Evolutionary conservation across 164 flowering plant genomes (phyloP).

Genomic region (Stephania cephalantha): DNA sequence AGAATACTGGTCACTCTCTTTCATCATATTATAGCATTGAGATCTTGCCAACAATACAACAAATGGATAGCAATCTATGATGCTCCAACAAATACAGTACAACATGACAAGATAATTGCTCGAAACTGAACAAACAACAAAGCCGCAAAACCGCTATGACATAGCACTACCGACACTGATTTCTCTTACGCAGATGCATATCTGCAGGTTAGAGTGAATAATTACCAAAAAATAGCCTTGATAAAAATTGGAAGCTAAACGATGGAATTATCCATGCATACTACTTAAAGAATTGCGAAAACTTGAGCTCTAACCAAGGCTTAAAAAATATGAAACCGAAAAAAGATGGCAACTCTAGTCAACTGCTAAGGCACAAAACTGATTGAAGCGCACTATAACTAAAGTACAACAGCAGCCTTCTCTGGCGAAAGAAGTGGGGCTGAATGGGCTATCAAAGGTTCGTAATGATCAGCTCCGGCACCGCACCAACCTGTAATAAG

Average conservation of each 20-base stretch:
- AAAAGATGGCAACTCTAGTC: slow-evolving; percentile 19
- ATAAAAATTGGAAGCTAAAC: slow-evolving; percentile 22
- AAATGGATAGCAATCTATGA: slow-evolving; percentile 13
- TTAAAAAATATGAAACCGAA: not conserved
- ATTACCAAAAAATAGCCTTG: slow-evolving; percentile 16
- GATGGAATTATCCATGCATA: slow-evolving; percentile 24
- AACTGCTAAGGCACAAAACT: slow-evolving; percentile 41
- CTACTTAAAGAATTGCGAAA: slow-evolving; percentile 23
- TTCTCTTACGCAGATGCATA: slow-evolving; percentile 24
- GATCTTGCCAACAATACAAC: slow-evolving; percentile 16
- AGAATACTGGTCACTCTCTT: not conserved
- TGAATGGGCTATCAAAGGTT: slow-evolving; percentile 78
- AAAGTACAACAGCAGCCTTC: slow-evolving; percentile 79
- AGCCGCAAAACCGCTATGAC: slow-evolving; percentile 18
- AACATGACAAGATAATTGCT: slow-evolving; percentile 10
- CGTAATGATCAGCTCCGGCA: slow-evolving; percentile 96
- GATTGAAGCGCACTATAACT: slow-evolving; percentile 18
- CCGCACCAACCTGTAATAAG: slow-evolving; percentile 81
- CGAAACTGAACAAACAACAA: slow-evolving; percentile 9
- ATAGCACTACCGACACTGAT: slow-evolving; percentile 13
- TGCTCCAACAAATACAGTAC: slow-evolving; percentile 15
- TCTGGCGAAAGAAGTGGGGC: slow-evolving; percentile 45
- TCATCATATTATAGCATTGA: slow-evolving; percentile 17
- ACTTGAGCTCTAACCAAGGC: slow-evolving; percentile 20
- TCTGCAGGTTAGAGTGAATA: slow-evolving; percentile 25